phyloP scores from a whole-genome alignment of 164 flowering plant genomes.

The Magnolia sinica region DNA sequence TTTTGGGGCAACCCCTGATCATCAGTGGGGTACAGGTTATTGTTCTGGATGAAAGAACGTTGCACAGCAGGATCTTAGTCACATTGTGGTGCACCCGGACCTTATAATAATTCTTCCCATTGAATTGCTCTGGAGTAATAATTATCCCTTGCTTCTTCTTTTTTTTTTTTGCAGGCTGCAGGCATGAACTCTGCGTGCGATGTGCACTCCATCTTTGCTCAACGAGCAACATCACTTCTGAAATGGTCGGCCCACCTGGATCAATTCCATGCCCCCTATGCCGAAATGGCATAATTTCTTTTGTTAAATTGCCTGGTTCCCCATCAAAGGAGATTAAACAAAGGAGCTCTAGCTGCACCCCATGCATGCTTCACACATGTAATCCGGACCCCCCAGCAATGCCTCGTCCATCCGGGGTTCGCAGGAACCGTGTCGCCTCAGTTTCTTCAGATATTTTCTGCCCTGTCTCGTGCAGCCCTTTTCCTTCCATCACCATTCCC shows the following conservation, averaged over 20 bases:
- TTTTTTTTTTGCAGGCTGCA: conserved; percentile 57
- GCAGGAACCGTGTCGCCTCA: conserved; percentile 70
- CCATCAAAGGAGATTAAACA: conserved; percentile 53
- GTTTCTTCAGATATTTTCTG: conserved; percentile 81
- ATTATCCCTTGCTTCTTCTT: not conserved
- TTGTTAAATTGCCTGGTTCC: conserved; percentile 56
- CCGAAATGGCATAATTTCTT: conserved; percentile 68
- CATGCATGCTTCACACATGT: conserved; percentile 81
- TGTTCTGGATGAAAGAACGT: not conserved
- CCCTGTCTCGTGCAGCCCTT: conserved; percentile 85
- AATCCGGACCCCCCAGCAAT: conserved; percentile 42
- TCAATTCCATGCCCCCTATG: conserved; percentile 96
- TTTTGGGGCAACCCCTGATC: too few species aligned
- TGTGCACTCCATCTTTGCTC: conserved; percentile 94
- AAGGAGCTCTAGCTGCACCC: conserved; percentile 68
- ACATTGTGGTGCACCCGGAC: not conserved
- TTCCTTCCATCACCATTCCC: conserved; percentile 75
- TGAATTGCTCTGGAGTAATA: not conserved
- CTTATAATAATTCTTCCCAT: not conserved
- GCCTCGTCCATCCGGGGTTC: conserved; percentile 42
- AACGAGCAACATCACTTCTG: conserved; percentile 65
- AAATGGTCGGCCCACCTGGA: conserved; percentile 58
- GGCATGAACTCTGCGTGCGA: conserved; percentile 77
- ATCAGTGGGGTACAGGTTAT: not conserved
- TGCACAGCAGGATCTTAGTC: not conserved